Evolutionary conservation across 768 basidiomycete species (phyloP).

Genomic region (Xerocomellus amylosporus): DNA sequence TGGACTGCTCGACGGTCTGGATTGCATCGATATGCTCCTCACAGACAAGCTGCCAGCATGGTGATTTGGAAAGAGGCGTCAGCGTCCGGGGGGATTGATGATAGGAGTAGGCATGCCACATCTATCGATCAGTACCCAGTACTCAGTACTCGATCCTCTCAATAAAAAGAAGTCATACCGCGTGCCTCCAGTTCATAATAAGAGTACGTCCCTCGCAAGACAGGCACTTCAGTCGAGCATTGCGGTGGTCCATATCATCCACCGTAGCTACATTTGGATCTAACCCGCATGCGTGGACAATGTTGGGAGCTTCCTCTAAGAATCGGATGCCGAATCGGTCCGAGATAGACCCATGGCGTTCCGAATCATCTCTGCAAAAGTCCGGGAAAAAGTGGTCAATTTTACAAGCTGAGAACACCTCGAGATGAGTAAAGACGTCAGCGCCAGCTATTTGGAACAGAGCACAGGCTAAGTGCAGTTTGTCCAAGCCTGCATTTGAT

Average conservation of each 20-base stretch:
- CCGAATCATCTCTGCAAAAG: background rate
- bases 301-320: constrained; percentile 4
- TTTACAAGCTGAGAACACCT: background rate
- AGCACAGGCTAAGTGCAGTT: constrained; percentile 7
- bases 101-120: background rate
- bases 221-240: constrained; percentile 11
- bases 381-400: no score
- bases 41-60: constrained; percentile 3
- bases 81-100: background rate
- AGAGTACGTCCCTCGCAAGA: background rate
- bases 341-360: background rate
- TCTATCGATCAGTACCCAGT: background rate
- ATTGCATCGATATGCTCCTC: background rate
- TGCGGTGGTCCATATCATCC: constrained; percentile 12
- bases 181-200: constrained; percentile 5
- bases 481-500: background rate
- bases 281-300: constrained; percentile 7
- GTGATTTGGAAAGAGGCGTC: background rate
- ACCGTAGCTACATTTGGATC: constrained; percentile 6
- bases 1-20: background rate
- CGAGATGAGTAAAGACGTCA: background rate
- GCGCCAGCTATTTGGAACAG: background rate
- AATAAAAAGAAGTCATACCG: constrained; percentile 1
- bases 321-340: background rate
- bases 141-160: background rate